Percentiles rank a stretch among this genome's conserved stretches.
These are phyloP conservation scores for Hypsizygus marmoreus DNA, from an alignment of 768 basidiomycete species.

Conservation along the genomic window DNA sequence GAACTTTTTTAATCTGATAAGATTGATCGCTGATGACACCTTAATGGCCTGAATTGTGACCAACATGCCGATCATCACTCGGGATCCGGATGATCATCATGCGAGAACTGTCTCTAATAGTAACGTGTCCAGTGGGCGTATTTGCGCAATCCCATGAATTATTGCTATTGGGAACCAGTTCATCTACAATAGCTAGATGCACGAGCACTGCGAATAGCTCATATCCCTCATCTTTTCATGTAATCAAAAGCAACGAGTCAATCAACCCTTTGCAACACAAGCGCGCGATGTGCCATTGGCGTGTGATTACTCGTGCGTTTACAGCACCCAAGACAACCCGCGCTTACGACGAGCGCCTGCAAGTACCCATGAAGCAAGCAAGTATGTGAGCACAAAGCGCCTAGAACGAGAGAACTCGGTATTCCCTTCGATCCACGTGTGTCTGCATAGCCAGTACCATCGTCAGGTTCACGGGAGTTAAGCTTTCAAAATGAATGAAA, in stretches of 20 bases:
- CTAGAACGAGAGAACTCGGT: conserved; percentile 34
- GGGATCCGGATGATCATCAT: not conserved
- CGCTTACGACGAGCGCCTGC: not conserved
- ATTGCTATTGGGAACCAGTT: conserved; percentile 7
- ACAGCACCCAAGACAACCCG: not conserved
- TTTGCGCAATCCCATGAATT: not conserved
- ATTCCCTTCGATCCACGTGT: conserved; percentile 22
- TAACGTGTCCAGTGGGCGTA: conserved; percentile 1
- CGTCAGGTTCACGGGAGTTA: conserved; percentile 1
- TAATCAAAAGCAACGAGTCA: conserved; percentile 6
- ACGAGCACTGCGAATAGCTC: conserved; percentile 24
- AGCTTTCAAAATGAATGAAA: conserved; percentile 7
- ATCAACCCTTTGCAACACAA: conserved; percentile 12
- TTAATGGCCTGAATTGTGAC: too few species aligned
- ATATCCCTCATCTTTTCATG: conserved; percentile 25
- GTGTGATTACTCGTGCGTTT: conserved; percentile 1
- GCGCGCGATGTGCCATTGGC: conserved; percentile 24
- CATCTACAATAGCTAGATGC: not conserved
- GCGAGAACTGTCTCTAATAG: not conserved
- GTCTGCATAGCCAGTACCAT: conserved; percentile 6
- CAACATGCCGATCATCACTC: conserved; percentile 4
- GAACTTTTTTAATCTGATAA: conserved; percentile 30
- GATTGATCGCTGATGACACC: conserved; percentile 15
- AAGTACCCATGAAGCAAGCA: not conserved
- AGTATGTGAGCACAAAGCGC: not conserved